These are phyloP conservation scores for Vitis rotundifolia DNA, from an alignment of 164 flowering plant genomes.

Conservation along the genomic window DNA sequence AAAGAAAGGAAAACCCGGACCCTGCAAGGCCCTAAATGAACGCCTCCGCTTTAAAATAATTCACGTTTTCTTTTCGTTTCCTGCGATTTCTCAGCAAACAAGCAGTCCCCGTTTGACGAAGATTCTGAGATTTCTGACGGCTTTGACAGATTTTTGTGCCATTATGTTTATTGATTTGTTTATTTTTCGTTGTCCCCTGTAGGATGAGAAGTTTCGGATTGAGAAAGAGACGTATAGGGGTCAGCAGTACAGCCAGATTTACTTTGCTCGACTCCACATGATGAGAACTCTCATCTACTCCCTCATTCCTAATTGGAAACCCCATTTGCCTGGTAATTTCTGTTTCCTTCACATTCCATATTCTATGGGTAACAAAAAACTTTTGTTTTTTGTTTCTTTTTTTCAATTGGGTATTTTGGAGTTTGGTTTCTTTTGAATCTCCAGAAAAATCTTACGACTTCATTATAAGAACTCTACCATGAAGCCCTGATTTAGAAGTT, in stretches of 20 bases:
- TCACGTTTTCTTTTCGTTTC: neutral
- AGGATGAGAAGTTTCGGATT: slow-evolving; percentile 78
- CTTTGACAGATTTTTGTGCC: neutral
- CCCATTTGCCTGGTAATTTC: slow-evolving; percentile 71
- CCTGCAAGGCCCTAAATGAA: neutral
- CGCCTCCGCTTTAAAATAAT: neutral
- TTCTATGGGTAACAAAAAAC: neutral
- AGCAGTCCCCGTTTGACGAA: neutral
- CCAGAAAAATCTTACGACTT: neutral
- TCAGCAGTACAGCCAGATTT: slow-evolving; percentile 95
- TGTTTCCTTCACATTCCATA: neutral
- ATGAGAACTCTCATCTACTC: slow-evolving; percentile 72
- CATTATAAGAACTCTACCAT: neutral
- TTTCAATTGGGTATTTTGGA: neutral
- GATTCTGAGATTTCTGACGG: too few relatives aligned
- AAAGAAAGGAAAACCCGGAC: too few relatives aligned
- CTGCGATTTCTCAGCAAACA: neutral
- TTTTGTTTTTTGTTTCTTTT: neutral
- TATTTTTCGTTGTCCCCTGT: neutral
- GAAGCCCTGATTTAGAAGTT: neutral
- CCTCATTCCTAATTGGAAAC: slow-evolving; percentile 72
- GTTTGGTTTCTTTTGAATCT: neutral
- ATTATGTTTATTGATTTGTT: too few relatives aligned
- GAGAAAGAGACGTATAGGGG: slow-evolving; percentile 78
- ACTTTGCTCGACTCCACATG: slow-evolving; percentile 78